phyloP scores from a whole-genome alignment of 129 eudicot species.

The Silybum marianum region DNA sequence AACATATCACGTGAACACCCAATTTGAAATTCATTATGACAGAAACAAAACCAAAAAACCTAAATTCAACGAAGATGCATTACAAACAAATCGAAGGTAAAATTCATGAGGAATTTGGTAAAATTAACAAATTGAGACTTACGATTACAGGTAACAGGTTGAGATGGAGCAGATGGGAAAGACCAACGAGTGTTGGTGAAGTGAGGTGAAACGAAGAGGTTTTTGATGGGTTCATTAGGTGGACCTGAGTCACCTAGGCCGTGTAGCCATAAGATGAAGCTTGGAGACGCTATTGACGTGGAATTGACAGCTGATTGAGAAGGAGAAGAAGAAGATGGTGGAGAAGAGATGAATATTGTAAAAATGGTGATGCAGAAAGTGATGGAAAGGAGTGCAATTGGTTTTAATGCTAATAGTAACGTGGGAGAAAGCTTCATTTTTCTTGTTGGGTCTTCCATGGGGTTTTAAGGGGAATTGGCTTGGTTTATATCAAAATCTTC shows the following conservation, averaged over 20 bases:
- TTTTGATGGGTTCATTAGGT: slow-evolving; percentile 85
- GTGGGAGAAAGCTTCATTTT: slow-evolving; percentile 37
- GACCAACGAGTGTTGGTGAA: slow-evolving; percentile 77
- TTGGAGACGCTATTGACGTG: slow-evolving; percentile 57
- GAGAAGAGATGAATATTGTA: slow-evolving; percentile 37
- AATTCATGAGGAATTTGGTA: neutral
- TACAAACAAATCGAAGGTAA: neutral
- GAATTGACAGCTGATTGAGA: slow-evolving; percentile 13
- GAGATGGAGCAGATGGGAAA: slow-evolving; percentile 92
- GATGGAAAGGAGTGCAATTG: slow-evolving; percentile 47
- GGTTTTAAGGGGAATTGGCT: neutral
- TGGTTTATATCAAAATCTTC: neutral
- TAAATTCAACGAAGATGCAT: neutral
- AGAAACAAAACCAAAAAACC: slow-evolving; percentile 5
- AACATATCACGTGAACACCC: slow-evolving; percentile 7
- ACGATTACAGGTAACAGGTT: slow-evolving; percentile 91
- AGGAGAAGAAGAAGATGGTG: slow-evolving; percentile 1
- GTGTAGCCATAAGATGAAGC: slow-evolving; percentile 90
- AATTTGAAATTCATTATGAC: neutral
- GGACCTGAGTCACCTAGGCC: slow-evolving; percentile 98
- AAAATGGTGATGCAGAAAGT: slow-evolving; percentile 54
- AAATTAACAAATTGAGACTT: slow-evolving; percentile 27
- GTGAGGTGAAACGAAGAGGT: slow-evolving; percentile 71
- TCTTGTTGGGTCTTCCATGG: slow-evolving; percentile 7
- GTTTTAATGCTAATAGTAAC: slow-evolving; percentile 28